Evolutionary conservation across 371 early-diverging fungal species (phyloP), one percentile per base, ranked within the genome.

Genomic region (Fennellomyces sp.): DNA sequence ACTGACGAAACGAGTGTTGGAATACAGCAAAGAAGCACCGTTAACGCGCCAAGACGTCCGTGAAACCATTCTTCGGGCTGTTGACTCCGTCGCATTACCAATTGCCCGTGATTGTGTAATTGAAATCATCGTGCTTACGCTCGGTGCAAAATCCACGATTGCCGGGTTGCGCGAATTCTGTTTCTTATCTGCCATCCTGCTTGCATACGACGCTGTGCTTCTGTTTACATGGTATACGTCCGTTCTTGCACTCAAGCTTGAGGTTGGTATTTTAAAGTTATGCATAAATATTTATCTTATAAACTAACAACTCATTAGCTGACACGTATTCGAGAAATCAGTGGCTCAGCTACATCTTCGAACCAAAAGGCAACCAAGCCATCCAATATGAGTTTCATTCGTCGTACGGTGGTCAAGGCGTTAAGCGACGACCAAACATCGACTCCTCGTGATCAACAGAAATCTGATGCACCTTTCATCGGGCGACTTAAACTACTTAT

Each of bases 141-240:
- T 88, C 19, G 95, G 92, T 19, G 88, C 91, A 51, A 73, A 88
- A 58, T 85, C 91, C 12, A 88, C 90, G 39, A 84, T 93, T 26
- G 63, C 76, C 29, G 91, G 90, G 19, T 64, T 96, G 47, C 79
- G 81, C 55, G 89, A 92, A 68, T 91, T 94, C 65, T 91, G 92
- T 71, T 61, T 88, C 25, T 65, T 94, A 19, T 88, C 91, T 30
- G 86, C 88, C 21, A 81, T 92, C 52, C 84, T 93, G 57, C 70
- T 92, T 28, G 72, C 88, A 54, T 93, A 90, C 62, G 95, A 96
- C 69, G 82, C 84, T 63, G 61, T 90, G 33, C 83, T 92, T 35
- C 68, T 95, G 70, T 93, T 93, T 58, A 92, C 94, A 21, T 83
- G 92, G 66, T 95, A 88, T 66, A 77, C 91, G 30, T 86, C 94